Evolutionary conservation across 345 rosid genomes (phyloP).

Genomic region (Jatropha curcas): DNA sequence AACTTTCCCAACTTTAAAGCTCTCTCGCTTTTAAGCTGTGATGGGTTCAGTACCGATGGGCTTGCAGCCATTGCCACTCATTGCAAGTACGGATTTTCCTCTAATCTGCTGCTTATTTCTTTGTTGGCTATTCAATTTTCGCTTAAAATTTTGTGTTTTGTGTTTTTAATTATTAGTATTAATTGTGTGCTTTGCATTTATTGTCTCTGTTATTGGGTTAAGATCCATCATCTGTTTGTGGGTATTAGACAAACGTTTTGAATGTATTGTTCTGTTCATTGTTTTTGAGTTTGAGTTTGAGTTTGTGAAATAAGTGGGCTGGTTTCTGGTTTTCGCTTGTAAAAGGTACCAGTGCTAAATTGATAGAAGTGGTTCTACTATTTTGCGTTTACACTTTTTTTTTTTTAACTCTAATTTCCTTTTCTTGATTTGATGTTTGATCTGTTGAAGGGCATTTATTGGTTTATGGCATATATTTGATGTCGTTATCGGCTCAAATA

Average conservation of each 20-base stretch:
- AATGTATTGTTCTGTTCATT: background rate
- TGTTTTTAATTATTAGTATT: background rate
- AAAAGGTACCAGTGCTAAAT: background rate
- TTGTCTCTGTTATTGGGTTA: background rate
- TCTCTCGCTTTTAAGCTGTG: constrained; percentile 63
- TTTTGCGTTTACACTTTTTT: constrained; percentile 5
- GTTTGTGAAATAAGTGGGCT: constrained; percentile 1
- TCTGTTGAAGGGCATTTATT: constrained; percentile 25
- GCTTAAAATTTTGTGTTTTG: background rate
- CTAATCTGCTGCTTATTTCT: background rate
- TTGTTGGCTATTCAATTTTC: background rate
- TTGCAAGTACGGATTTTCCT: constrained; percentile 50
- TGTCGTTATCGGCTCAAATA: constrained; percentile 31
- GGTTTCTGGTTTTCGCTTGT: constrained; percentile 13
- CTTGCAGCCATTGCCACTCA: constrained; percentile 55
- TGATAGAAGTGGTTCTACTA: constrained; percentile 15
- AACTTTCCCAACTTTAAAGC: constrained; percentile 51
- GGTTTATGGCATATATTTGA: constrained; percentile 32
- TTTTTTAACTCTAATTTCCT: background rate
- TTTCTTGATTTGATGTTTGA: constrained; percentile 39
- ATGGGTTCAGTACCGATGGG: constrained; percentile 66
- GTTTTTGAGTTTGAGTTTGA: background rate
- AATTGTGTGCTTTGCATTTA: background rate
- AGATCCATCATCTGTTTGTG: constrained; percentile 4
- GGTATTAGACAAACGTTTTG: constrained; percentile 4